Percentiles rank a stretch among this genome's conserved stretches.
Evolutionary conservation across 352 stramenopile genomes (phyloP).

Genomic region (Phytophthora megakarya): DNA sequence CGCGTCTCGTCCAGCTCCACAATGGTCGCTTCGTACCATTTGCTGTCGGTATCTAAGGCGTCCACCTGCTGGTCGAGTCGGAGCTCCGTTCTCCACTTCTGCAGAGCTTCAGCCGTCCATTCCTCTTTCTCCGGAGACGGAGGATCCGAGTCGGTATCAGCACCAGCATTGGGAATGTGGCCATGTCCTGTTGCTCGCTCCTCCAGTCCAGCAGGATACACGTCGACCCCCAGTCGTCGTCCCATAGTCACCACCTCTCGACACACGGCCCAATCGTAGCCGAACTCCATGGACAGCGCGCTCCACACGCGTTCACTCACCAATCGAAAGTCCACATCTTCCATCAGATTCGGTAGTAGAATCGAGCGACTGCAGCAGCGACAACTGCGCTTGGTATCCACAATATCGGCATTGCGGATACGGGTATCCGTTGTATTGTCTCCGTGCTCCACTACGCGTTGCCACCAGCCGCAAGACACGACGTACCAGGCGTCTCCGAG

Average conservation of each 20-base stretch:
- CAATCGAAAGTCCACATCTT: conserved; percentile 62
- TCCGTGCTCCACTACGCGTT: conserved; percentile 33
- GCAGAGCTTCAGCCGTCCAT: conserved; percentile 26
- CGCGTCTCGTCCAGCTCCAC: conserved; percentile 45
- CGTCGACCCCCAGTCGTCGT: conserved; percentile 46
- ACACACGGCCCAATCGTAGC: conserved; percentile 66
- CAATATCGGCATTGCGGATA: conserved; percentile 52
- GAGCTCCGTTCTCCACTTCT: conserved; percentile 61
- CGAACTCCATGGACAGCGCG: conserved; percentile 57
- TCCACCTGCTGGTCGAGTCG: conserved; percentile 59
- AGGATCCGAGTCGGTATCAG: conserved; percentile 20
- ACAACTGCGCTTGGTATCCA: conserved; percentile 51
- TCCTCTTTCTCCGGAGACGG: conserved; percentile 47
- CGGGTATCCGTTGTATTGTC: conserved; percentile 15
- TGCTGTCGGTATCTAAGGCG: conserved; percentile 67
- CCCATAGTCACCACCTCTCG: conserved; percentile 53
- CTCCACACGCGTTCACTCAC: conserved; percentile 75
- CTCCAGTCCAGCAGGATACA: conserved; percentile 59
- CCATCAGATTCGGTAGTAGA: conserved; percentile 49
- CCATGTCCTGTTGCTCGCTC: conserved; percentile 24
- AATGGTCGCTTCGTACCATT: conserved; percentile 74
- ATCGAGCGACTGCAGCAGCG: conserved; percentile 51
- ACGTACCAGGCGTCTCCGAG: conserved; percentile 67
- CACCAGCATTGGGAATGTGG: conserved; percentile 13
- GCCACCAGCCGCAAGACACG: conserved; percentile 60